Evolutionary conservation across 805 yeast species (phyloP).

Genomic region (Starmerella etchellsii): DNA sequence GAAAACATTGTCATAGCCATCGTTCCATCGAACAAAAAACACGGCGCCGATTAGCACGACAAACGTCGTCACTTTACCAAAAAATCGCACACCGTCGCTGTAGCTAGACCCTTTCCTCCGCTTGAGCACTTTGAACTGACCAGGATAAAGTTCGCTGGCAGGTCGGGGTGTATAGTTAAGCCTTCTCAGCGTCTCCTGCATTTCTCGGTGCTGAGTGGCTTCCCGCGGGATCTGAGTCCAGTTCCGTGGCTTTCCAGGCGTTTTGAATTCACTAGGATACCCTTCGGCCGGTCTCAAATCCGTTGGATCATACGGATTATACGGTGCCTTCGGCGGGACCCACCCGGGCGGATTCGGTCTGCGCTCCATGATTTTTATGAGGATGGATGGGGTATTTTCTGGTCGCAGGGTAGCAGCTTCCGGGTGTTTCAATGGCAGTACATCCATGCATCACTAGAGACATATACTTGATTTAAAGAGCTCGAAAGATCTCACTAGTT

Average conservation of each 20-base stretch:
- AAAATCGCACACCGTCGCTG: conserved; percentile 46
- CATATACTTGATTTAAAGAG: too few relatives aligned
- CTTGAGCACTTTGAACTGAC: conserved; percentile 60
- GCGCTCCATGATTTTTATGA: conserved; percentile 32
- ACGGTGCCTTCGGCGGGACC: conserved; percentile 72
- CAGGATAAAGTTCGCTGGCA: conserved; percentile 57
- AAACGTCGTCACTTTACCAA: conserved; percentile 40
- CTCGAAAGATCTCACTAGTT: too few relatives aligned
- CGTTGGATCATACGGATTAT: conserved; percentile 70
- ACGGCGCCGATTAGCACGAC: conserved; percentile 45
- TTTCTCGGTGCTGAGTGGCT: conserved; percentile 53
- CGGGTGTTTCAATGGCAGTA: too few relatives aligned
- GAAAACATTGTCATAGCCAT: conserved; percentile 64
- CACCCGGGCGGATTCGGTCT: conserved; percentile 68
- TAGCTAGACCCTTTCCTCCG: conserved; percentile 44
- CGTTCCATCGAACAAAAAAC: conserved; percentile 75
- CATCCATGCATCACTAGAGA: too few relatives aligned
- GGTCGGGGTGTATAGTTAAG: conserved; percentile 73
- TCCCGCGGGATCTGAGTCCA: conserved; percentile 50
- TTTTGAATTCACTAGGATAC: conserved; percentile 66
- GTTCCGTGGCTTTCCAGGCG: conserved; percentile 48
- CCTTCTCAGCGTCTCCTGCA: conserved; percentile 60
- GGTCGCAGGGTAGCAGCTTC: too few relatives aligned
- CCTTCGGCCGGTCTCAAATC: conserved; percentile 73
- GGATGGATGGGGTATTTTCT: not conserved